phyloP scores from a whole-genome alignment of 2,329 filamentous ascomycete genomes.

The Alternaria sp. region DNA sequence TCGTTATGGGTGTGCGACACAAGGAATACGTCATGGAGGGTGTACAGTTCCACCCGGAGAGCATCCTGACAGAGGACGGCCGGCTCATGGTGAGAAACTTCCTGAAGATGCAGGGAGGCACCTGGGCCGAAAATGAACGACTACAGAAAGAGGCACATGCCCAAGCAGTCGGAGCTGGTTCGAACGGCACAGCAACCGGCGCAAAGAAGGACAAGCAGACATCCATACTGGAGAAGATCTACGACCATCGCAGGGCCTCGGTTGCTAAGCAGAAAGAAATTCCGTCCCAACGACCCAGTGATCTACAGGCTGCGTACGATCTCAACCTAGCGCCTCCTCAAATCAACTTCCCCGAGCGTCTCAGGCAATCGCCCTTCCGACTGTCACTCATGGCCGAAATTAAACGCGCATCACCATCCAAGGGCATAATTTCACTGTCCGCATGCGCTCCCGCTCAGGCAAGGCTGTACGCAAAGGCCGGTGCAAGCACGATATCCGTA shows the following conservation, averaged over 20 bases:
- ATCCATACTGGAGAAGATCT: slow-evolving; percentile 92
- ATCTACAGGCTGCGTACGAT: slow-evolving; percentile 86
- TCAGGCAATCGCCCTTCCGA: slow-evolving; percentile 83
- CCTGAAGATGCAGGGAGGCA: slow-evolving; percentile 83
- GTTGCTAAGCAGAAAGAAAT: slow-evolving; percentile 83
- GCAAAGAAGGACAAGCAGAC: slow-evolving; percentile 65
- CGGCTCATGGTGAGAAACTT: slow-evolving; percentile 93
- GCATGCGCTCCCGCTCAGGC: slow-evolving; percentile 91
- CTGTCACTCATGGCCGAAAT: slow-evolving; percentile 97
- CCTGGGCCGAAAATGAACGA: slow-evolving; percentile 81
- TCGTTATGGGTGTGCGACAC: slow-evolving; percentile 97
- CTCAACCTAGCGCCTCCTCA: slow-evolving; percentile 84
- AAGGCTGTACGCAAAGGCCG: slow-evolving; percentile 87
- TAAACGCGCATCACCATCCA: slow-evolving; percentile 94
- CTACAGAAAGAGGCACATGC: slow-evolving; percentile 51
- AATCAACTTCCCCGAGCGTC: slow-evolving; percentile 77
- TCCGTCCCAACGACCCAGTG: slow-evolving; percentile 80
- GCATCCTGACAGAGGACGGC: slow-evolving; percentile 89
- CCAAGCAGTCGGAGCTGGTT: slow-evolving; percentile 40
- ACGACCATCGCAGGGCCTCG: slow-evolving; percentile 75
- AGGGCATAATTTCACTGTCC: slow-evolving; percentile 88
- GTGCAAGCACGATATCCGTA: slow-evolving; percentile 97
- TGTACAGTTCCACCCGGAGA: slow-evolving; percentile 97
- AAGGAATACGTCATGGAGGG: slow-evolving; percentile 91
- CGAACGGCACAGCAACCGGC: slow-evolving; percentile 30